Percentiles rank a stretch among this genome's conserved stretches.
phyloP scores from a whole-genome alignment of 805 yeast genomes.

The Myxozyma vanderwaltii region DNA sequence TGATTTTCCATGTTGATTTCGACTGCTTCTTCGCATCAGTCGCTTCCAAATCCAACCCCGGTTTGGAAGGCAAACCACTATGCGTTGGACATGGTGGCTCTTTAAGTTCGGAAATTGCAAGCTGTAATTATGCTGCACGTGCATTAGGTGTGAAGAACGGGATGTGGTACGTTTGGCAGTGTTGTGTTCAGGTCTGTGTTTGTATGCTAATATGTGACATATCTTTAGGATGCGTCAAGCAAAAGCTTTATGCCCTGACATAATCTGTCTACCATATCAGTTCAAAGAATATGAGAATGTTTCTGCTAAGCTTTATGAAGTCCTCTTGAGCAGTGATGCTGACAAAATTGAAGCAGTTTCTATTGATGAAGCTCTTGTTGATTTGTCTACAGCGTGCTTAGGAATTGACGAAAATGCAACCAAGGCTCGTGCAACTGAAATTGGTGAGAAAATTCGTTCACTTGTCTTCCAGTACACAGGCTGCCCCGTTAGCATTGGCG shows the following conservation, averaged over 20 bases:
- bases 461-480: conserved; percentile 50
- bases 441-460: conserved; percentile 45
- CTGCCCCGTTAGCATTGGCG: conserved; percentile 80
- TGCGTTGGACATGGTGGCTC: conserved; percentile 57
- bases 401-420: conserved; percentile 7
- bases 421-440: conserved; percentile 37
- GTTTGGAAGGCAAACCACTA: conserved; percentile 61
- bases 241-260: conserved; percentile 59
- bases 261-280: conserved; percentile 68
- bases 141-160: conserved; percentile 76
- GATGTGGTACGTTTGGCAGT: conserved; percentile 58
- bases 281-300: conserved; percentile 69
- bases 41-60: conserved; percentile 61
- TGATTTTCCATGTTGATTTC: conserved; percentile 81
- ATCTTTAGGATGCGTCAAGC: conserved; percentile 59
- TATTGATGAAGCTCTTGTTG: conserved; percentile 88
- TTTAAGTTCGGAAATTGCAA: conserved; percentile 74
- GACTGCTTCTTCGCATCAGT: conserved; percentile 94
- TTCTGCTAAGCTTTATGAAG: conserved; percentile 66
- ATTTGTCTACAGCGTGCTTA: conserved; percentile 49
- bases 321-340: conserved; percentile 49
- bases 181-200: not conserved
- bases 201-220: not conserved
- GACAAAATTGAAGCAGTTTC: conserved; percentile 73
- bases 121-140: conserved; percentile 88